phyloP scores from a whole-genome alignment of 371 early-diverging fungal genomes.

The Lichtheimia hyalospora region DNA sequence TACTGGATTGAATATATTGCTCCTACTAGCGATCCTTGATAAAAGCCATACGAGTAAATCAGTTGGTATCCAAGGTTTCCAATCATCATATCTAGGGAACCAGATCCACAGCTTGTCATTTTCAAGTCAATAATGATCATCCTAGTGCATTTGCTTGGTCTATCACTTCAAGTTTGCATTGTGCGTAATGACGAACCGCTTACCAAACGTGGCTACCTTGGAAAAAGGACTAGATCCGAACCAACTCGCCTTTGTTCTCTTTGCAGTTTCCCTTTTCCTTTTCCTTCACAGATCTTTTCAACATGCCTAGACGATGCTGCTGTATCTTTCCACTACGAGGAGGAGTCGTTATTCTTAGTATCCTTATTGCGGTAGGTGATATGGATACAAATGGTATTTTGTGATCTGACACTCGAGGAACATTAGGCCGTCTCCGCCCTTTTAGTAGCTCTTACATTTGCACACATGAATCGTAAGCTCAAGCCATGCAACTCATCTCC shows the following conservation, averaged over 20 bases:
- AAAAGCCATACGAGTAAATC: no score
- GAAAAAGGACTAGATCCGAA: no score
- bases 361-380: constrained; percentile 30
- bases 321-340: constrained; percentile 50
- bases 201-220: no score
- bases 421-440: constrained; percentile 34
- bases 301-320: constrained; percentile 32
- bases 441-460: constrained; percentile 31
- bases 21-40: no score
- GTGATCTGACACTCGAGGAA: background rate
- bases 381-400: background rate
- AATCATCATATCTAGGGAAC: no score
- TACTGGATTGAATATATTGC: no score
- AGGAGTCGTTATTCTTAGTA: constrained; percentile 30
- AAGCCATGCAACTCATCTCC: background rate
- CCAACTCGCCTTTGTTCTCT: background rate
- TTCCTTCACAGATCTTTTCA: background rate
- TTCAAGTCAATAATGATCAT: no score
- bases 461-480: constrained; percentile 47
- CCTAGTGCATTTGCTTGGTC: no score
- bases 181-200: no score
- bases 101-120: no score
- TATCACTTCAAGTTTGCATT: no score
- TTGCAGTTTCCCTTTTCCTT: background rate
- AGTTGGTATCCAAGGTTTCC: no score